Evolutionary conservation across 2,329 filamentous ascomycete genomes (phyloP).

Genomic region (Fusarium concolor): DNA sequence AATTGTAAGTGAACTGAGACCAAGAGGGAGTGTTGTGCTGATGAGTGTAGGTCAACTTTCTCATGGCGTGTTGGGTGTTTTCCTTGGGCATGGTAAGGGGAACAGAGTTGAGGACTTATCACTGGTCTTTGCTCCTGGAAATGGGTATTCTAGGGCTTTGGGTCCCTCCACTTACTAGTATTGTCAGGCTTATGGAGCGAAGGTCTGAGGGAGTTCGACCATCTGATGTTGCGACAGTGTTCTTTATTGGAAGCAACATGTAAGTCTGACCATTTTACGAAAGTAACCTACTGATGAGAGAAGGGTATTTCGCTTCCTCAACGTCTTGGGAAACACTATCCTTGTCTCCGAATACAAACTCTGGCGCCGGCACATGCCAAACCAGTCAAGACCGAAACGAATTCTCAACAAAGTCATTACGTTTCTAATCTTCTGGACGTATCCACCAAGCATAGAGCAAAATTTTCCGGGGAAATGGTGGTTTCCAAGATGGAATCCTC

Average conservation of each 20-base stretch:
- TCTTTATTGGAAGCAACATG: conserved; percentile 54
- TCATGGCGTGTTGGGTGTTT: conserved; percentile 52
- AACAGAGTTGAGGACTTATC: conserved; percentile 54
- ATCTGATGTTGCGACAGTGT: conserved; percentile 48
- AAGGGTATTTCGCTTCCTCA: conserved; percentile 55
- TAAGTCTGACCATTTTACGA: conserved; percentile 39
- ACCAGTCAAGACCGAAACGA: conserved; percentile 41
- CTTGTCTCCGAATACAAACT: conserved; percentile 54
- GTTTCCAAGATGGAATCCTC: conserved; percentile 14
- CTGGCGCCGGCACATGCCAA: conserved; percentile 52
- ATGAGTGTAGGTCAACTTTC: conserved; percentile 51
- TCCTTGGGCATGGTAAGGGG: conserved; percentile 51
- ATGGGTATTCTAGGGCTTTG: conserved; percentile 41
- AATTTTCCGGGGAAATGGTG: conserved; percentile 51
- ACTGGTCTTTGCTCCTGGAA: conserved; percentile 54
- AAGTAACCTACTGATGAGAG: background rate
- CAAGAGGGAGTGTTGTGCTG: background rate
- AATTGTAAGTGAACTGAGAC: conserved; percentile 45
- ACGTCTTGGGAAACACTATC: conserved; percentile 54
- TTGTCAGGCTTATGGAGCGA: conserved; percentile 38
- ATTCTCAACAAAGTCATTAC: conserved; percentile 47
- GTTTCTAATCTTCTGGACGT: conserved; percentile 56
- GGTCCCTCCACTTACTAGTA: conserved; percentile 42
- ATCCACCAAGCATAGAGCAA: conserved; percentile 55
- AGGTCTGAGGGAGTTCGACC: conserved; percentile 9